Conservation (phyloP, 2,329 filamentous ascomycete species). For the Epichloe elymi region DNA sequence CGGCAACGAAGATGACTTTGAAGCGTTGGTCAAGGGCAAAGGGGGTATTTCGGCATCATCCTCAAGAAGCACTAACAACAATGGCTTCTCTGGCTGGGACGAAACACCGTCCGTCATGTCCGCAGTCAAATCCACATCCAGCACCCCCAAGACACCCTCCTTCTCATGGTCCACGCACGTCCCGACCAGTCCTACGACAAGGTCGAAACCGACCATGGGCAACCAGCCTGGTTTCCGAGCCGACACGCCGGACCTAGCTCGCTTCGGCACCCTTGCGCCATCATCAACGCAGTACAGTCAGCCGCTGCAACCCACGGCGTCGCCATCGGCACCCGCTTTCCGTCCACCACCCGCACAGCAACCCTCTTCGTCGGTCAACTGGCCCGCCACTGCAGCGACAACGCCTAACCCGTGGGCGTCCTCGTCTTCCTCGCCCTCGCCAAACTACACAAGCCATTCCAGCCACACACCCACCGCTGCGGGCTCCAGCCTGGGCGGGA, state of each 20-base stretch:
- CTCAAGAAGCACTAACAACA: slow-evolving; percentile 24
- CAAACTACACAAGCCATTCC: slow-evolving; percentile 11
- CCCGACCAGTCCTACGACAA: slow-evolving; percentile 22
- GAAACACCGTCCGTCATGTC: slow-evolving; percentile 21
- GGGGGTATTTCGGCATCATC: slow-evolving; percentile 19
- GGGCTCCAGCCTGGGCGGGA: slow-evolving; percentile 20
- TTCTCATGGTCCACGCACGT: slow-evolving; percentile 54
- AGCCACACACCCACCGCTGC: slow-evolving; percentile 12
- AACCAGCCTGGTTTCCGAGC: slow-evolving; percentile 34
- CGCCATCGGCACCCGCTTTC: slow-evolving; percentile 15
- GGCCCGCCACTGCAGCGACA: slow-evolving; percentile 31
- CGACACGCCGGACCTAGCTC: slow-evolving; percentile 44
- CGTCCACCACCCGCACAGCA: slow-evolving; percentile 12
- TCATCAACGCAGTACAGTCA: slow-evolving; percentile 50
- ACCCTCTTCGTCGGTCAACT: slow-evolving; percentile 32
- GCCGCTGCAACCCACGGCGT: slow-evolving; percentile 35
- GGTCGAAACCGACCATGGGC: slow-evolving; percentile 13
- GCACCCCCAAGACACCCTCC: slow-evolving; percentile 30
- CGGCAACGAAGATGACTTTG: slow-evolving; percentile 62
- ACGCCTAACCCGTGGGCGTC: slow-evolving; percentile 35
- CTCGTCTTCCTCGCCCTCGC: slow-evolving; percentile 11
- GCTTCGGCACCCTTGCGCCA: slow-evolving; percentile 42
- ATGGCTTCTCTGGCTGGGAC: slow-evolving; percentile 37
- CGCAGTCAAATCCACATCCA: slow-evolving; percentile 20
- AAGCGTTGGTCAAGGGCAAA: slow-evolving; percentile 70